Percentiles rank a stretch among this genome's conserved stretches.
These are phyloP conservation scores for Erodium moschatum DNA, from an alignment of 441 rosid genomes.

Conservation along the genomic window DNA sequence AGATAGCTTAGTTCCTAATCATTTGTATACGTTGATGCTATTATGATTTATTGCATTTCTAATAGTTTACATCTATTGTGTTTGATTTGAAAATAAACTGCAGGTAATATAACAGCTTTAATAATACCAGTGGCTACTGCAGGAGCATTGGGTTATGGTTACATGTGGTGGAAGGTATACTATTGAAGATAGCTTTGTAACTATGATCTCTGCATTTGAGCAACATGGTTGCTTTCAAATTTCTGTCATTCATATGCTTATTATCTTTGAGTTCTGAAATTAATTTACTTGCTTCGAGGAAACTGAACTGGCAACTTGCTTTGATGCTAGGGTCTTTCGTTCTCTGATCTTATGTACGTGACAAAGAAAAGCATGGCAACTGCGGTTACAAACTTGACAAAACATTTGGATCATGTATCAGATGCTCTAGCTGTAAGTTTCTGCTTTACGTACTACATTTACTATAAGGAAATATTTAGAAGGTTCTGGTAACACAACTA, in stretches of 20 bases:
- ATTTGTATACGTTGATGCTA: neutral
- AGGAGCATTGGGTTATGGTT: slow-evolving; percentile 93
- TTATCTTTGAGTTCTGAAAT: slow-evolving; percentile 1
- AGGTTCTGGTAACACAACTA: neutral
- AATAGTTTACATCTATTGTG: neutral
- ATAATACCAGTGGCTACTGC: slow-evolving; percentile 68
- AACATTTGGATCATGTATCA: slow-evolving; percentile 67
- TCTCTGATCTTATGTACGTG: slow-evolving; percentile 78
- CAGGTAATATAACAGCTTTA: slow-evolving; percentile 53
- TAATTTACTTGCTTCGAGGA: slow-evolving; percentile 13
- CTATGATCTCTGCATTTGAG: neutral
- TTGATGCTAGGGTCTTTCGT: slow-evolving; percentile 53
- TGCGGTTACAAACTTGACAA: slow-evolving; percentile 70
- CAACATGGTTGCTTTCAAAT: neutral
- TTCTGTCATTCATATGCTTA: neutral
- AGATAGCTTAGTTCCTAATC: neutral
- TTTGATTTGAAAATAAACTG: slow-evolving; percentile 2
- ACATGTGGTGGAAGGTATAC: slow-evolving; percentile 98
- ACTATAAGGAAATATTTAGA: neutral
- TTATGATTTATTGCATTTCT: neutral
- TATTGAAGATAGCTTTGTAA: neutral
- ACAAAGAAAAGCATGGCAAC: slow-evolving; percentile 65
- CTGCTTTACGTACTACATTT: slow-evolving; percentile 8
- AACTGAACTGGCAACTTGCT: slow-evolving; percentile 13
- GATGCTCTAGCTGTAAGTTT: slow-evolving; percentile 71